phyloP scores from a whole-genome alignment of 805 yeast species.

The Saturnispora bothae region DNA sequence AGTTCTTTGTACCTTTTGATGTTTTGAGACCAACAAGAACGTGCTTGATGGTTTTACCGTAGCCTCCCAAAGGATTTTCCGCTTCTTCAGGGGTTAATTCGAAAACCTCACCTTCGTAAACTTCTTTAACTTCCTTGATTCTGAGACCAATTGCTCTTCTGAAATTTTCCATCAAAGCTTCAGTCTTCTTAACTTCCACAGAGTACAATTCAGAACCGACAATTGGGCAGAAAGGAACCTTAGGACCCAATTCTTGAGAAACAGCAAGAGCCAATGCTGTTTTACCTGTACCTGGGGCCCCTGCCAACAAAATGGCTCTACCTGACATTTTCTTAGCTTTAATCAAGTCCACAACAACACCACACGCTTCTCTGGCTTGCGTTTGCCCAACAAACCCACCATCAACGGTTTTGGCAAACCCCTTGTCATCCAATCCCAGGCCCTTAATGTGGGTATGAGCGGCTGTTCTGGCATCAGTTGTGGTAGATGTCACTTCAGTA shows the following conservation, averaged over 20 bases:
- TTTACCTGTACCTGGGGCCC: slow-evolving; percentile 98
- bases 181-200: slow-evolving; percentile 88
- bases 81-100: slow-evolving; percentile 78
- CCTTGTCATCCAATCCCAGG: slow-evolving; percentile 85
- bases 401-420: slow-evolving; percentile 67
- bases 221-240: slow-evolving; percentile 90
- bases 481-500: slow-evolving; percentile 1
- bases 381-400: slow-evolving; percentile 98
- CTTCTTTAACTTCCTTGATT: slow-evolving; percentile 93
- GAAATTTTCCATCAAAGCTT: slow-evolving; percentile 92
- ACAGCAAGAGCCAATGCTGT: slow-evolving; percentile 97
- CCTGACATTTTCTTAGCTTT: slow-evolving; percentile 95
- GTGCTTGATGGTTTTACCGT: slow-evolving; percentile 47
- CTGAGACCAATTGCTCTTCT: slow-evolving; percentile 91
- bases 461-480: slow-evolving; percentile 36
- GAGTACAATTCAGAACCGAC: slow-evolving; percentile 93
- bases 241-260: slow-evolving; percentile 57
- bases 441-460: slow-evolving; percentile 99
- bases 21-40: slow-evolving; percentile 93
- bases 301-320: slow-evolving; percentile 88
- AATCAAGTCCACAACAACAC: slow-evolving; percentile 84
- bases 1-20: slow-evolving; percentile 92
- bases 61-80: slow-evolving; percentile 96
- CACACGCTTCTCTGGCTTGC: slow-evolving; percentile 89
- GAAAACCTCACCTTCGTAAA: slow-evolving; percentile 97